Evolutionary conservation across 1,284 basidiomycete genomes (phyloP).

Genomic region (Microbotryomycetes sp.): DNA sequence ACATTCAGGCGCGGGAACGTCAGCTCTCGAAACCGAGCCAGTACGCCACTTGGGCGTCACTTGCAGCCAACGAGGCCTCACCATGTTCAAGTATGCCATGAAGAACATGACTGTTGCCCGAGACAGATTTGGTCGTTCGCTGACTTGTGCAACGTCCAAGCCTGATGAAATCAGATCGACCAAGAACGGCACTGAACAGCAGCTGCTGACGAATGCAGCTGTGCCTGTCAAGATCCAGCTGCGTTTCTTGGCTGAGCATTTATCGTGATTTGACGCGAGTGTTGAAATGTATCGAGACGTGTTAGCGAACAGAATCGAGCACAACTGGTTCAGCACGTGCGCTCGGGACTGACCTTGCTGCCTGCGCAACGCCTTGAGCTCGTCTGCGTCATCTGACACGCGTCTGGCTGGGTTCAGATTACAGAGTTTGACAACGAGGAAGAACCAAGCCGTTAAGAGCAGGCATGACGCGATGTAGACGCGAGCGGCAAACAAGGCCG

Average conservation of each 20-base stretch:
- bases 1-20: constrained; percentile 12
- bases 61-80: constrained; percentile 44
- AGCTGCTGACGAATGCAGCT: constrained; percentile 47
- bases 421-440: not conserved
- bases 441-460: not conserved
- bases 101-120: constrained; percentile 37
- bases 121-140: constrained; percentile 33
- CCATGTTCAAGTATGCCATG: constrained; percentile 41
- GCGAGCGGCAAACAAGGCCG: too few species aligned
- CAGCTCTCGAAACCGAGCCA: constrained; percentile 3
- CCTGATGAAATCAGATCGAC: constrained; percentile 43
- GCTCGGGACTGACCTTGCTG: not conserved
- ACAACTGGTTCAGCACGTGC: too few species aligned
- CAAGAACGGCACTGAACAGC: constrained; percentile 48
- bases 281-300: too few species aligned
- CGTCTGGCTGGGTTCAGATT: not conserved
- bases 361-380: not conserved
- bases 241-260: constrained; percentile 45
- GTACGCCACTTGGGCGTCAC: constrained; percentile 48
- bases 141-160: constrained; percentile 29
- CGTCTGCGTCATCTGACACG: not conserved
- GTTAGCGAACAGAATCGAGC: too few species aligned
- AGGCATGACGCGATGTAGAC: not conserved
- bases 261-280: too few species aligned
- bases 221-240: constrained; percentile 53